Conservation (phyloP, 2,329 filamentous ascomycete genomes). For the Trichoderma hamatum region DNA sequence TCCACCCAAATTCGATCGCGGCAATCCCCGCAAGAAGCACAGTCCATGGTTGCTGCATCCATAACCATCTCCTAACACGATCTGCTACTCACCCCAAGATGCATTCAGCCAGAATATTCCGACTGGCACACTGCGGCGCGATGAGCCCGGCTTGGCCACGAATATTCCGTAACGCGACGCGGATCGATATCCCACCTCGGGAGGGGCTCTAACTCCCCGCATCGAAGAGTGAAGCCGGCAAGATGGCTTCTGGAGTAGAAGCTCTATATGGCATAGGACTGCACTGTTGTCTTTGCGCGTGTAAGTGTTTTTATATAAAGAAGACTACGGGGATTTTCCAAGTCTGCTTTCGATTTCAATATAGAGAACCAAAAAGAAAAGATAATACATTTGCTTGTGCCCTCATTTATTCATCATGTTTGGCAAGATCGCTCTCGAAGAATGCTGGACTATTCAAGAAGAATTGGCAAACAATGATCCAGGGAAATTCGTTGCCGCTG, state of each 20-base stretch:
- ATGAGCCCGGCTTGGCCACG: not conserved
- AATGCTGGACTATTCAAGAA: conserved; percentile 57
- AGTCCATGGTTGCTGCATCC: not conserved
- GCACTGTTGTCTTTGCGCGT: conserved; percentile 4
- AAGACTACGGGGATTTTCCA: not conserved
- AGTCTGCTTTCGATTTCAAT: not conserved
- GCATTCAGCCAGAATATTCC: not conserved
- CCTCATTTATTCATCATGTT: conserved; percentile 46
- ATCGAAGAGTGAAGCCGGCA: too few species aligned
- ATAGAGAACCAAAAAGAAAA: not conserved
- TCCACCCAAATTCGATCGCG: not conserved
- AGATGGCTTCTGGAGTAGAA: not conserved
- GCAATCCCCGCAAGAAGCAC: not conserved
- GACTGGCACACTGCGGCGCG: not conserved
- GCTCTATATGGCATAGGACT: not conserved
- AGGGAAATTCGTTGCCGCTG: conserved; percentile 53
- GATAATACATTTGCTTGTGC: not conserved
- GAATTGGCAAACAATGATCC: conserved; percentile 63
- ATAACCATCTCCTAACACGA: not conserved
- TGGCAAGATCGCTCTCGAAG: conserved; percentile 64
- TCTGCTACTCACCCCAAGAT: not conserved
- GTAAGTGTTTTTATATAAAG: not conserved
- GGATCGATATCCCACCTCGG: not conserved
- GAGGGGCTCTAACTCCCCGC: conserved; percentile 19
- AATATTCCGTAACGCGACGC: not conserved